Base-by-base conservation (phyloP, 164 flowering plant genomes). In the Nymphaea thermarum region DNA sequence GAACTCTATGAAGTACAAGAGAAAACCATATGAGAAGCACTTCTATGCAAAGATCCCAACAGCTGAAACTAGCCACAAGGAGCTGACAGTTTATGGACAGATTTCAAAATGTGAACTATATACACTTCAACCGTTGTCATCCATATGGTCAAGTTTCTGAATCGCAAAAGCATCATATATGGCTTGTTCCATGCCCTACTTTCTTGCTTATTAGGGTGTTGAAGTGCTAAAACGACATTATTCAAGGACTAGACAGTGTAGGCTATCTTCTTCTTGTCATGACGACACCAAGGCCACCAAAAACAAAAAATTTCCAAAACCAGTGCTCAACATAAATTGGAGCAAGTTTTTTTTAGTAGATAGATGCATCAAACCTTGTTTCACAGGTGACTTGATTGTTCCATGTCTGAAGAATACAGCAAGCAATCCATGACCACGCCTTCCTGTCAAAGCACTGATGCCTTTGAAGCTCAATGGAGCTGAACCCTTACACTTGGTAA, bases 351-450 rank as follows among this genome's bases (percentile, higher is more conserved):
- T 59, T 70, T 85, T 81, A 93, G 57, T 70, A 67, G 16, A 91
- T 73, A 71, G 85, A 82, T 64, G 89, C 92, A 80, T 91, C 97
- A 77, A 93, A 89, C 70, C 97, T 82, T 63, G 98, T 97, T 83
- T 93, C 98, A 73, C 87, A 93, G 65, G 90, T 89, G 47, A 85
- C 88, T 72, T 93, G 98, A 76, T 90, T 89, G 78, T 89, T 93
- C 70, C 79, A 87, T 42, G 98, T 84, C 76, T 87, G 96, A 71
- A 91, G 88, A 67, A 92, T 87, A 74, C 96, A 93, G 17, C 98
- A 97, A 71, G 85, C 87, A 78, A 91, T 93, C 96, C 96, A 91
- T 63, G 97, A 89, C 98, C 97, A 93, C 3, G 72, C 79, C 71
- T 87, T 89, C 76, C 86, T 91, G 73, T 88, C 93, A 62, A 89